Conservation (phyloP, 441 rosid species). For the Brassica balearica region DNA sequence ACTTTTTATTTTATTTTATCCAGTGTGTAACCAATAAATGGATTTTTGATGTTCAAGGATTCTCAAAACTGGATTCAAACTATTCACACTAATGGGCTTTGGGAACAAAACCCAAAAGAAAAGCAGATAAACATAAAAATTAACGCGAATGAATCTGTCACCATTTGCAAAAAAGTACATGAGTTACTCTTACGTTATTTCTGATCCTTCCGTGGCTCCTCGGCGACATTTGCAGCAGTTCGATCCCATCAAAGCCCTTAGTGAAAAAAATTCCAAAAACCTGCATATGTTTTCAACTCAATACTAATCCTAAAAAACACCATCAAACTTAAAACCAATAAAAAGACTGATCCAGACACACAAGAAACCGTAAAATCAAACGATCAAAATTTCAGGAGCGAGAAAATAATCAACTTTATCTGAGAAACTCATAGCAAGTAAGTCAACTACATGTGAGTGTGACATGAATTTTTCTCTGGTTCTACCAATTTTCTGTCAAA, state of each 20-base stretch:
- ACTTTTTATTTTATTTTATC: background rate
- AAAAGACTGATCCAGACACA: background rate
- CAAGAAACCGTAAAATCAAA: background rate
- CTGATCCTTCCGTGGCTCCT: slow-evolving; percentile 1
- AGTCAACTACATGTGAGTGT: too few species aligned
- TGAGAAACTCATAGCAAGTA: too few species aligned
- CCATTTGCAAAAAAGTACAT: background rate
- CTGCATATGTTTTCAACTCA: slow-evolving; percentile 14
- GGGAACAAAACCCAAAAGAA: background rate
- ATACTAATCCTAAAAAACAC: too few species aligned
- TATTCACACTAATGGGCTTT: background rate
- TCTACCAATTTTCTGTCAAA: too few species aligned
- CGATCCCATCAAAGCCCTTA: slow-evolving; percentile 14
- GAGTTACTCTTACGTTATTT: slow-evolving; percentile 7
- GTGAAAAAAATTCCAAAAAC: slow-evolving; percentile 16
- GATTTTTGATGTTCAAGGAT: background rate
- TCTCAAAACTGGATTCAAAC: background rate
- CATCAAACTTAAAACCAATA: background rate
- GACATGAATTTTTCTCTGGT: too few species aligned
- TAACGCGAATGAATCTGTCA: background rate
- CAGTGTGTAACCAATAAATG: background rate
- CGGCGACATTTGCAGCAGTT: slow-evolving; percentile 1
- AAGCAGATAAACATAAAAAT: background rate
- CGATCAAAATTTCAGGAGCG: background rate
- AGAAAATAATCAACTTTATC: too few species aligned